These are phyloP conservation scores for Heliamphora exappendiculata DNA, from an alignment of 148 eudicot species.

Conservation along the genomic window DNA sequence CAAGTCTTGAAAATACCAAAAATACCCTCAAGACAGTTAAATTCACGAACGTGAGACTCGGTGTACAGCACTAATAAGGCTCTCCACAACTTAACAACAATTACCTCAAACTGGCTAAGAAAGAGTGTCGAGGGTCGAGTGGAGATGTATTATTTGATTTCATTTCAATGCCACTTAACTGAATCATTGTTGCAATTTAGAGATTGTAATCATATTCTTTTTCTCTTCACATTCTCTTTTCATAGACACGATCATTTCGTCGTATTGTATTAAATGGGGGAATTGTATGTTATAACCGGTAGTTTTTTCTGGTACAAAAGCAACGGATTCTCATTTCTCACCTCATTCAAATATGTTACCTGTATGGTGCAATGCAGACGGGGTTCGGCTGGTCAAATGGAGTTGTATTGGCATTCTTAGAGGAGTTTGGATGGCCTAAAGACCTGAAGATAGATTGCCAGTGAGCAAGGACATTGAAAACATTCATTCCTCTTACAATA, in stretches of 20 bases:
- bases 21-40: too few species aligned
- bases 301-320: background rate
- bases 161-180: too few species aligned
- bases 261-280: background rate
- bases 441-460: constrained; percentile 44
- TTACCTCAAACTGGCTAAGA: too few species aligned
- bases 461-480: constrained; percentile 13
- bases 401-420: constrained; percentile 75
- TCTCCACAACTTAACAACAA: too few species aligned
- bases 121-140: too few species aligned
- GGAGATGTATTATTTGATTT: too few species aligned
- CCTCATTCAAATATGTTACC: background rate
- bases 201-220: too few species aligned
- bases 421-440: constrained; percentile 88
- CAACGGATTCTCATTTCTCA: background rate
- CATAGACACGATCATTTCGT: background rate
- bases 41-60: too few species aligned
- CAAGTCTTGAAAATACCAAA: too few species aligned
- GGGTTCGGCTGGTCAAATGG: constrained; percentile 96
- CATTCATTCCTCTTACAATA: background rate
- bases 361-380: constrained; percentile 34
- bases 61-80: too few species aligned
- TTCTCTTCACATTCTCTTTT: background rate
- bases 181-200: too few species aligned
- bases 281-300: background rate